Conservation (phyloP, 345 rosid genomes). For the Alliaria petiolata region DNA sequence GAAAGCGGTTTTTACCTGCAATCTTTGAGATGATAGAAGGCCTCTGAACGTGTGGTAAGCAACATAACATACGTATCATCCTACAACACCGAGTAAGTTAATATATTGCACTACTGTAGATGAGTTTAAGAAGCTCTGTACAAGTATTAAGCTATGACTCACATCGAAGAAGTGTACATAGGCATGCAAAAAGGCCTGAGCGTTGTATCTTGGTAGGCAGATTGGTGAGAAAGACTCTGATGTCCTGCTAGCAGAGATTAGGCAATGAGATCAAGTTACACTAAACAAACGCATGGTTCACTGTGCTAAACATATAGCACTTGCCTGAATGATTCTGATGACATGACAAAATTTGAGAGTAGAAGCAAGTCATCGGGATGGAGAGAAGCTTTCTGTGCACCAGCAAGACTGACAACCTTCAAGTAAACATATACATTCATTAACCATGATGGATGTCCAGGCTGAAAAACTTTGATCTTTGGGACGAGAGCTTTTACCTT, state of each 20-base stretch:
- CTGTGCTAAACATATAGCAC: constrained; percentile 4
- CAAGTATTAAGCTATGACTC: constrained; percentile 38
- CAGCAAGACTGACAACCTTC: constrained; percentile 92
- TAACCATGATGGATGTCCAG: not conserved
- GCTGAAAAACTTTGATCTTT: not conserved
- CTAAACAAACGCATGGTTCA: not conserved
- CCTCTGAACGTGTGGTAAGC: constrained; percentile 93
- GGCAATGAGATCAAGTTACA: constrained; percentile 6
- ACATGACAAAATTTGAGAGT: constrained; percentile 85
- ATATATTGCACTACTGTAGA: not conserved
- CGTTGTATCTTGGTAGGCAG: constrained; percentile 96
- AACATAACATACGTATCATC: constrained; percentile 84
- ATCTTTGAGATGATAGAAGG: constrained; percentile 96
- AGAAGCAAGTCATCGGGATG: constrained; percentile 96
- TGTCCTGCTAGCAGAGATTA: constrained; percentile 54
- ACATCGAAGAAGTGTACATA: constrained; percentile 94
- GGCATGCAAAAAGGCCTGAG: constrained; percentile 91
- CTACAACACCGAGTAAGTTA: constrained; percentile 41
- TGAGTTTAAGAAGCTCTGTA: not conserved
- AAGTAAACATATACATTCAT: constrained; percentile 13
- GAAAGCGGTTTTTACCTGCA: constrained; percentile 58
- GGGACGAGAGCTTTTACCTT: constrained; percentile 42
- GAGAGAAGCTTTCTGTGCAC: constrained; percentile 97
- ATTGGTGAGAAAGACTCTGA: constrained; percentile 98
- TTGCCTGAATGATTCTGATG: constrained; percentile 95